Percentiles rank a stretch among this genome's conserved stretches.
Evolutionary conservation across 2,329 filamentous ascomycete species (phyloP).

Genomic region (Tolypocladium pustulatum): DNA sequence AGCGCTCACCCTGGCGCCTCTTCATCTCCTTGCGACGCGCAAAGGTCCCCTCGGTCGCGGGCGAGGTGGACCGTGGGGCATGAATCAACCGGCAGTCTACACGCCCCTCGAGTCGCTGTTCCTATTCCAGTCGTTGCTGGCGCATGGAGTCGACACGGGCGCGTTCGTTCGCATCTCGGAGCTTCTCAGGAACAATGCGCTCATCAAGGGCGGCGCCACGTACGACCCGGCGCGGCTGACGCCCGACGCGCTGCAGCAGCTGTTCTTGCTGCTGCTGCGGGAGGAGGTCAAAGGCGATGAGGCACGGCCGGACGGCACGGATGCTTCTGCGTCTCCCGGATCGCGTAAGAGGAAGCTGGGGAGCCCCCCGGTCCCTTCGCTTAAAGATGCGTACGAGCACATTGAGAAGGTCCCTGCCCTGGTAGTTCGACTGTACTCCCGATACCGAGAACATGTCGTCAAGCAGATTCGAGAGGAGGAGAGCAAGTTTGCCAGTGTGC

Average conservation of each 20-base stretch:
- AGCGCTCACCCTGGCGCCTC: conserved; percentile 38
- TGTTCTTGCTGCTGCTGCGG: conserved; percentile 66
- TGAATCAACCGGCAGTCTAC: conserved; percentile 53
- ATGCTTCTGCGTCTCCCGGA: conserved; percentile 39
- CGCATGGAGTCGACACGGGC: conserved; percentile 52
- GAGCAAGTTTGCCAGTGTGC: conserved; percentile 49
- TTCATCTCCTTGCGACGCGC: conserved; percentile 41
- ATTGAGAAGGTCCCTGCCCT: conserved; percentile 58
- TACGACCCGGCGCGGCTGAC: conserved; percentile 68
- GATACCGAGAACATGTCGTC: conserved; percentile 62
- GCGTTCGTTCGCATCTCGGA: conserved; percentile 66
- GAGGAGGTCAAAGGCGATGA: conserved; percentile 56
- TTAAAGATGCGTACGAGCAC: conserved; percentile 58
- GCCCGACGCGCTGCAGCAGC: conserved; percentile 65
- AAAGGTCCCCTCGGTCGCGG: conserved; percentile 44
- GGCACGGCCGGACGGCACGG: conserved; percentile 22
- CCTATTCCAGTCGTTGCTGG: conserved; percentile 69
- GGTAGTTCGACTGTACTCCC: conserved; percentile 62
- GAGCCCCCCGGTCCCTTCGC: conserved; percentile 50
- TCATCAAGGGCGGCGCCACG: conserved; percentile 57
- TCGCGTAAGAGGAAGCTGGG: conserved; percentile 67
- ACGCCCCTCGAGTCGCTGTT: conserved; percentile 79
- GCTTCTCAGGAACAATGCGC: conserved; percentile 60
- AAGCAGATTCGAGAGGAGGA: conserved; percentile 66
- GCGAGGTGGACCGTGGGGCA: conserved; percentile 45